phyloP scores from a whole-genome alignment of 352 stramenopile genomes.

The Phytophthora sansomeana region DNA sequence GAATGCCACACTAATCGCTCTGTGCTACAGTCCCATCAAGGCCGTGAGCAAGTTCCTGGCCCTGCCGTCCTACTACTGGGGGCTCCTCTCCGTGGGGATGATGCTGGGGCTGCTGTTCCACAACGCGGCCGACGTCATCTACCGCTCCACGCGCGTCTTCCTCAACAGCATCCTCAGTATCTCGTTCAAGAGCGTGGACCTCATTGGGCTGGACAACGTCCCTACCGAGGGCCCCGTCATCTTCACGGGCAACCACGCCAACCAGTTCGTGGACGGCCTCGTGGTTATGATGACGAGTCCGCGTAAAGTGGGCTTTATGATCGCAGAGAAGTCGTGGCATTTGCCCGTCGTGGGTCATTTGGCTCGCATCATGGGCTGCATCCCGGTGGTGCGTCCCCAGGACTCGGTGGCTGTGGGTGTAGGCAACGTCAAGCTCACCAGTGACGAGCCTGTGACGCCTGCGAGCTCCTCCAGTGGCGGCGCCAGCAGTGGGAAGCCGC shows the following conservation, averaged over 20 bases:
- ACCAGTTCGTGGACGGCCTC: conserved; percentile 99
- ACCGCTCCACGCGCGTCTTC: conserved; percentile 91
- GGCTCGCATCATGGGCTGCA: conserved; percentile 94
- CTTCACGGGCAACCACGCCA: conserved; percentile 98
- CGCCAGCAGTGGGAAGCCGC: conserved; percentile 23
- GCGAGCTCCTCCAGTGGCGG: conserved; percentile 38
- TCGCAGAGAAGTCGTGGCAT: conserved; percentile 97
- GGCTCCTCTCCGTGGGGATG: conserved; percentile 61
- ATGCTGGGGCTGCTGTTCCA: conserved; percentile 78
- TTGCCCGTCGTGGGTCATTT: conserved; percentile 95
- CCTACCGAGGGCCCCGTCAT: conserved; percentile 96
- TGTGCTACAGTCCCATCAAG: conserved; percentile 71
- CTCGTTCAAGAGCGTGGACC: conserved; percentile 98
- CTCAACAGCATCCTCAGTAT: conserved; percentile 98
- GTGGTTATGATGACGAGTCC: conserved; percentile 96
- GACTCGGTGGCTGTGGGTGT: conserved; percentile 84
- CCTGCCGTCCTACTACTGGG: conserved; percentile 77
- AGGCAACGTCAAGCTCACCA: conserved; percentile 70
- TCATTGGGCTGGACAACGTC: conserved; percentile 97
- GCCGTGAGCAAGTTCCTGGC: conserved; percentile 78
- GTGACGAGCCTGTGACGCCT: conserved; percentile 37
- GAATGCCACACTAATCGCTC: background rate
- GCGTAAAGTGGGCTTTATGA: conserved; percentile 96
- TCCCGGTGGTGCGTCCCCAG: conserved; percentile 97
- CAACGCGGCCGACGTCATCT: conserved; percentile 85